Base-by-base conservation (phyloP, 495 filamentous ascomycete genomes). In the Achaetomiella virescens region DNA sequence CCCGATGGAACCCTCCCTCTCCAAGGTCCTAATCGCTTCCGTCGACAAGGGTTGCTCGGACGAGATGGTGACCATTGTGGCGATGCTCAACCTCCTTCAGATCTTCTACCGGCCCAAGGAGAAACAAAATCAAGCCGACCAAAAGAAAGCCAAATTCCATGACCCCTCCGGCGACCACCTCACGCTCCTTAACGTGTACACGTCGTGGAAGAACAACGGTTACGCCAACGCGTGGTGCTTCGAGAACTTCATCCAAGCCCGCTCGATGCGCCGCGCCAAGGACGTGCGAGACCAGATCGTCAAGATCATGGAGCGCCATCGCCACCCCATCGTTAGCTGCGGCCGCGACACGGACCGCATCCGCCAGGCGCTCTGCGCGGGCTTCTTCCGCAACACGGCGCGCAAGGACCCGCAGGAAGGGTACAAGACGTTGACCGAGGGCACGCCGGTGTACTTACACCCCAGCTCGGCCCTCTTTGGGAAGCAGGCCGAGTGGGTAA, bases 81-180 rank as follows among this genome's bases (percentile, higher is more conserved):
- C 92, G 49, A 97, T 97, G 93, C 80, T 97, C 44, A 89, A 84
- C 3, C 82, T 90, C 18, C 84, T 84, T 35, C 88, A 83, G 6
- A 81, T 96, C 43, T 99, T 97, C 71, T 95, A 96, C 67, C 84
- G 93, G 0, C 93, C 95, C 0, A 96, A 96, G 60, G 93, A 97
- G 61, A 97, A 97, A 68, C 93, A 97, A 64, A 81, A 85, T 48
- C 90, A 96, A 66, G 93, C 93, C 12, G 93, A 97, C 63, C 89
- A 96, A 70, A 97, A 97, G 78, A 97, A 97, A 69, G 79, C 90
- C 37, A 96, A 95, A 67, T 97, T 97, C 73, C 90, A 97, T 69
- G 95, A 97, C 65, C 89, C 91, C 0, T 83, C 89, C 50, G 92
- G 95, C 35, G 93, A 99, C 59, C 93, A 99, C 65, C 74, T 97